Evolutionary conservation across 371 early-diverging fungal species (phyloP), one percentile per base, ranked within the genome.

Genomic region (Apophysomyces trapeziformis): DNA sequence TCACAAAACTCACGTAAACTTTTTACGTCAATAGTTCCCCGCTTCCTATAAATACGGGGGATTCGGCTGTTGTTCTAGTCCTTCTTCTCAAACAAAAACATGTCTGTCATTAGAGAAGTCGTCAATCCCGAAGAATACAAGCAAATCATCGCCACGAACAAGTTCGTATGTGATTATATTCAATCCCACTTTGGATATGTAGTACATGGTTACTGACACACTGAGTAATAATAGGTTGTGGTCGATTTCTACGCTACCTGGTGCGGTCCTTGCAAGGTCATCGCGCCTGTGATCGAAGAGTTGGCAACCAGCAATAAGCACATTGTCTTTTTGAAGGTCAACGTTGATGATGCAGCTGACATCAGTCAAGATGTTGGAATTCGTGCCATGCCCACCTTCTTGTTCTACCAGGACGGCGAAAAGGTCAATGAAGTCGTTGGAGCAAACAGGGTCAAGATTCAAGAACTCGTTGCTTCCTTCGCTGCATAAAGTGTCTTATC

Each of bases 361-460:
- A 86, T 83, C 46, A 78, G 79, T 8, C 82, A n/a, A 6, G 21
- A 16, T 2, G 54, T 26, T 1, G 54, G 54, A 4, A 50, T 98
- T 74, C 85, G 85, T 36, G 93, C 96, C 66, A 96, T 97, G 96
- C 97, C 97, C 57, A 95, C 96, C 41, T 91, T 98, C 85, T 83
- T 87, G 71, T 81, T 90, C 81, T 92, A 87, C 86, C 78, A 88
- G 73, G 67, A 87, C 16, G 95, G 95, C 60, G 43, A 78, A n/a
- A 85, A 89, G 83, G 71, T 90, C 43, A 86, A 72, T 39, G 90
- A 93, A 71, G 76, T 94, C 18, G 77, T 91, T 56, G 95, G 95
- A 57, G 93, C 93, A 60, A 85, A 88, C 70, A 8, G 62, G 60
- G 54, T 63, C 61, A 70, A 60, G 46, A 62, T 79, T 37, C 66